Evolutionary conservation across 306 rosid species (phyloP), one percentile per base, ranked within the genome.

Genomic region (Vigna reflexopilosa): DNA sequence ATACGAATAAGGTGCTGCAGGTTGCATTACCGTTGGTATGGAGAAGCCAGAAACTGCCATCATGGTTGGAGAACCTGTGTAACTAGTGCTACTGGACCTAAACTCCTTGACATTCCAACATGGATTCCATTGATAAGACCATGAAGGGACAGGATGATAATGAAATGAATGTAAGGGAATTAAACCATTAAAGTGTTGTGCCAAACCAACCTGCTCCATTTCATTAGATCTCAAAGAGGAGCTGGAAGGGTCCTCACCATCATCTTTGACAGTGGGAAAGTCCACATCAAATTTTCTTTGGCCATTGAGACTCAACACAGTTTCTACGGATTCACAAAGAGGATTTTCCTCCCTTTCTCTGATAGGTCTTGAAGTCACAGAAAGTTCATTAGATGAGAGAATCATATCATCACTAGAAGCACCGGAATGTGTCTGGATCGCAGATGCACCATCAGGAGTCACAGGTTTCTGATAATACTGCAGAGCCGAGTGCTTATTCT

Each of bases 71-170:
- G 83, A 76, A 82, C 17, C 64, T 3, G 36, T 11, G 36, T 22
- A 57, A 68, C 64, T 69, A 42, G 28, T 54, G 70, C 65, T 67
- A 75, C 59, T 32, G 0, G 84, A 76, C 42, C 82, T 70, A 71
- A 77, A 77, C 34, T 75, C 65, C 88, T 75, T 40, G 28, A 80
- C 22, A 59, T 83, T 83, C 91, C 91, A 89, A 40, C 86, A 83
- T 9, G 85, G 83, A 69, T 63, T 86, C 87, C 88, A 88, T 45
- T 83, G 84, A 28, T 70, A 82, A 65, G 86, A 65, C 89, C 89
- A 87, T 28, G 82, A 83, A 54, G 84, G 88, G 28, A 70, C 86
- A 67, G 86, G 81, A 77, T 75, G 83, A 76, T 48, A 70, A 68
- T 76, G 88, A 73, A 68, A 48, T 69, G 83, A 72, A 50, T 86